Evolutionary conservation across 2,329 filamentous ascomycete genomes (phyloP).

Genomic region (Verticillium tricorpus): DNA sequence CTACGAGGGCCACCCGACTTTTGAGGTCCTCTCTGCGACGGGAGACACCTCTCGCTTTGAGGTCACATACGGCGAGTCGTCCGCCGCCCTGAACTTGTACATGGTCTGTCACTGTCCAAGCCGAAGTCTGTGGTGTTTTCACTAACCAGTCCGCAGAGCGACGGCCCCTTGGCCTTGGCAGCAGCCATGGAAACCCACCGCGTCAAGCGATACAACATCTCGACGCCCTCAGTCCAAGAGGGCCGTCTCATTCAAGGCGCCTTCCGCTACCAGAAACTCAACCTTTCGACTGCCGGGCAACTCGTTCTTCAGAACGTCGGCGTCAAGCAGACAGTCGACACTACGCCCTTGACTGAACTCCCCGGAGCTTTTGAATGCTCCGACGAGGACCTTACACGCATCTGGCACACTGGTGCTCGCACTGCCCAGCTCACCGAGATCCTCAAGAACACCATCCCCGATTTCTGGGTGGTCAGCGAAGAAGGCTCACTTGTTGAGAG

Average conservation of each 20-base stretch:
- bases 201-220: slow-evolving; percentile 28
- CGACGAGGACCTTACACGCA: slow-evolving; percentile 21
- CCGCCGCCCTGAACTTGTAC: neutral
- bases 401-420: slow-evolving; percentile 24
- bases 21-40: slow-evolving; percentile 6
- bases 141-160: neutral
- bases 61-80: slow-evolving; percentile 2
- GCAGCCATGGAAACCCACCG: slow-evolving; percentile 9
- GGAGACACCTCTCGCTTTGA: slow-evolving; percentile 5
- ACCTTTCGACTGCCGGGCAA: slow-evolving; percentile 23
- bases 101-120: neutral
- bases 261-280: slow-evolving; percentile 31
- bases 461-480: slow-evolving; percentile 20
- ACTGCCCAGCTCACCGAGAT: slow-evolving; percentile 26
- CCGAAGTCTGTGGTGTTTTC: neutral
- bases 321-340: slow-evolving; percentile 17
- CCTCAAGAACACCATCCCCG: slow-evolving; percentile 17
- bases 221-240: slow-evolving; percentile 12
- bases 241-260: slow-evolving; percentile 29
- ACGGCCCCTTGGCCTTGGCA: neutral
- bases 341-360: slow-evolving; percentile 17
- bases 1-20: slow-evolving; percentile 4
- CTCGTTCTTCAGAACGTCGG: slow-evolving; percentile 22
- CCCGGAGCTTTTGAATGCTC: slow-evolving; percentile 23
- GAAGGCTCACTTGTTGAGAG: slow-evolving; percentile 23